Percentiles rank a stretch among this genome's conserved stretches.
phyloP scores from a whole-genome alignment of 805 yeast genomes.

The Monosporozyma aquatica region DNA sequence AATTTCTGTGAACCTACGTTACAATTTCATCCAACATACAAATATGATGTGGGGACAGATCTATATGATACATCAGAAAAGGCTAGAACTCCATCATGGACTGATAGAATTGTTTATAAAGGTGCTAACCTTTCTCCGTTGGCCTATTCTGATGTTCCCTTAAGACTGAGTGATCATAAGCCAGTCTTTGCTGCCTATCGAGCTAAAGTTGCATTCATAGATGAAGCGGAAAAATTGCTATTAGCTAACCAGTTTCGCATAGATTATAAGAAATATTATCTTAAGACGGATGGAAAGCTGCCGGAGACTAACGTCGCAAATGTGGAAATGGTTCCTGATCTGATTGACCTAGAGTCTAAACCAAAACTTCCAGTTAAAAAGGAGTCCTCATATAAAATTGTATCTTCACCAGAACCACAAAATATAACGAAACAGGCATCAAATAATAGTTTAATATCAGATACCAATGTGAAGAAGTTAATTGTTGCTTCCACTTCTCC shows the following conservation, averaged over 20 bases:
- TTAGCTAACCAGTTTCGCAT: conserved; percentile 23
- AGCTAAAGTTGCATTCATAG: conserved; percentile 58
- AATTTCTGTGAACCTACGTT: conserved; percentile 71
- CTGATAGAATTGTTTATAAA: conserved; percentile 71
- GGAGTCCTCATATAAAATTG: not conserved
- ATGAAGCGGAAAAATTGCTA: conserved; percentile 49
- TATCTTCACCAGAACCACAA: not conserved
- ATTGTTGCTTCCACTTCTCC: conserved; percentile 1
- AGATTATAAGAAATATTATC: not conserved
- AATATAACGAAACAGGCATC: not conserved
- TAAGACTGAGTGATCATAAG: conserved; percentile 76
- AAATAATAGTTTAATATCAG: not conserved
- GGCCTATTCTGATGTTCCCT: conserved; percentile 57
- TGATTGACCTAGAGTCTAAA: not conserved
- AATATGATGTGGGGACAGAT: conserved; percentile 77
- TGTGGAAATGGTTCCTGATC: not conserved
- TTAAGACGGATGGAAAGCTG: conserved; percentile 3
- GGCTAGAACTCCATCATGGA: conserved; percentile 92
- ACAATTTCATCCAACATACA: conserved; percentile 81
- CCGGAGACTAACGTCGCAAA: not conserved
- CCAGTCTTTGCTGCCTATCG: conserved; percentile 81
- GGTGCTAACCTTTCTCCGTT: conserved; percentile 52
- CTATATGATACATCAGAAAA: conserved; percentile 84
- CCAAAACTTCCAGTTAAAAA: not conserved
- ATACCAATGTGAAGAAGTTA: not conserved